phyloP scores from a whole-genome alignment of 371 early-diverging fungal species.

The Lichtheimia hyalospora region DNA sequence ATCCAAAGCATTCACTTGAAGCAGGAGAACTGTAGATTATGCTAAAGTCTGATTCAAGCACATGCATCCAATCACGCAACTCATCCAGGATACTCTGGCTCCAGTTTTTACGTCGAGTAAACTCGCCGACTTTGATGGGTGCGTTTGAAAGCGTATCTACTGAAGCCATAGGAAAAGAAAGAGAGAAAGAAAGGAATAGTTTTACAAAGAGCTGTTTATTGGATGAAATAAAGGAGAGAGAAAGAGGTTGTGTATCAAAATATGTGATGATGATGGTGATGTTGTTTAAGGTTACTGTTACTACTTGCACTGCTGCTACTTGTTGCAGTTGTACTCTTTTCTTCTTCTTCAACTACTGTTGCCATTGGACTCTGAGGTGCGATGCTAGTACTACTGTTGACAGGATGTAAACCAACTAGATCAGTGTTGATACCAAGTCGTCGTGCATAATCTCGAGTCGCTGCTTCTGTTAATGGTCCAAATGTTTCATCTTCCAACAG shows the following conservation, averaged over 20 bases:
- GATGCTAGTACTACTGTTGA: no score
- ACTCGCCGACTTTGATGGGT: conserved; percentile 25
- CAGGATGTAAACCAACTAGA: conserved; percentile 1
- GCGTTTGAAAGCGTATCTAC: neutral
- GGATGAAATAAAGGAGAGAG: no score
- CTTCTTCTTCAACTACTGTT: conserved; percentile 10
- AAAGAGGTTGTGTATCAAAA: no score
- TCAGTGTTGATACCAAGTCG: conserved; percentile 15
- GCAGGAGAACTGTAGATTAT: conserved; percentile 64
- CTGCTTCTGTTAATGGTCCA: conserved; percentile 6
- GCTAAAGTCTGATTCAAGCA: conserved; percentile 49
- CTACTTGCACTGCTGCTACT: conserved; percentile 15
- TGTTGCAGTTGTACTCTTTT: conserved; percentile 8
- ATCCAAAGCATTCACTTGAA: conserved; percentile 51
- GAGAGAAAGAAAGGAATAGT: neutral
- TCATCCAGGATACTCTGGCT: conserved; percentile 58
- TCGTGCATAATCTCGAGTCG: conserved; percentile 14
- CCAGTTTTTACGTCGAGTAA: conserved; percentile 56
- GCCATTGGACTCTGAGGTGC: conserved; percentile 3
- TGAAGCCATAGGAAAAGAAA: neutral
- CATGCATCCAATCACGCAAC: conserved; percentile 62
- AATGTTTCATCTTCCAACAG: conserved; percentile 1
- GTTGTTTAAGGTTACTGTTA: no score
- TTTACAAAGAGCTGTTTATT: no score
- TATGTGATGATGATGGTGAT: no score